Percentiles rank a stretch among this genome's conserved stretches.
phyloP scores from a whole-genome alignment of 2,329 filamentous ascomycete species.

The Plectosphaerella plurivora region DNA sequence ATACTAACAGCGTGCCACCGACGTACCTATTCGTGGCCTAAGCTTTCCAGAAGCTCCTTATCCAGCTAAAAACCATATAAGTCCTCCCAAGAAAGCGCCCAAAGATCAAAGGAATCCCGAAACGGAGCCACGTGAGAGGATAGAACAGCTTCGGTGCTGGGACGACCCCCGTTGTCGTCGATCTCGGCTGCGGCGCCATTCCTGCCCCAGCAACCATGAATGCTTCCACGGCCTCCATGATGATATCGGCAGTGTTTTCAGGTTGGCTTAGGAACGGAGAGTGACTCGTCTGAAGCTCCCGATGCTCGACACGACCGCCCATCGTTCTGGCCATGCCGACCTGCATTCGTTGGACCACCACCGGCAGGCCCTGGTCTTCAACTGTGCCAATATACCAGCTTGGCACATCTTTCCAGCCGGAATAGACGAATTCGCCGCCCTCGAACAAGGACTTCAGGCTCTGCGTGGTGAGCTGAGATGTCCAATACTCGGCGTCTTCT shows the following conservation, averaged over 20 bases:
- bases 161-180: neutral
- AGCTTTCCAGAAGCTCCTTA: neutral
- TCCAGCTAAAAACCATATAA: neutral
- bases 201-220: neutral
- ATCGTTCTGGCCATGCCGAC: slow-evolving; percentile 32
- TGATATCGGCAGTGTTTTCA: slow-evolving; percentile 28
- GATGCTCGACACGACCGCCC: slow-evolving; percentile 27
- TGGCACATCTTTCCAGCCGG: slow-evolving; percentile 43
- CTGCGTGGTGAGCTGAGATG: slow-evolving; percentile 32
- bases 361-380: slow-evolving; percentile 35
- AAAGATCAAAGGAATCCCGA: neutral
- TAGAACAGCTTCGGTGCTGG: neutral
- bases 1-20: too few relatives aligned
- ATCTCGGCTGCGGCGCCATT: neutral
- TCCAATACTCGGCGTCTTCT: slow-evolving; percentile 38
- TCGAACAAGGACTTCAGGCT: slow-evolving; percentile 38
- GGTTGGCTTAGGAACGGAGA: slow-evolving; percentile 44
- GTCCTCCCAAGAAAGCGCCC: neutral
- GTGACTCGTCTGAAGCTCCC: slow-evolving; percentile 40
- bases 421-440: slow-evolving; percentile 36
- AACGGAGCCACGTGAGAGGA: neutral
- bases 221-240: slow-evolving; percentile 16
- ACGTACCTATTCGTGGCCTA: too few relatives aligned
- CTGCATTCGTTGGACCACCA: slow-evolving; percentile 29
- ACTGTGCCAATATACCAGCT: slow-evolving; percentile 39